phyloP scores from a whole-genome alignment of 768 basidiomycete species.

The Rossbeevera mucosa region DNA sequence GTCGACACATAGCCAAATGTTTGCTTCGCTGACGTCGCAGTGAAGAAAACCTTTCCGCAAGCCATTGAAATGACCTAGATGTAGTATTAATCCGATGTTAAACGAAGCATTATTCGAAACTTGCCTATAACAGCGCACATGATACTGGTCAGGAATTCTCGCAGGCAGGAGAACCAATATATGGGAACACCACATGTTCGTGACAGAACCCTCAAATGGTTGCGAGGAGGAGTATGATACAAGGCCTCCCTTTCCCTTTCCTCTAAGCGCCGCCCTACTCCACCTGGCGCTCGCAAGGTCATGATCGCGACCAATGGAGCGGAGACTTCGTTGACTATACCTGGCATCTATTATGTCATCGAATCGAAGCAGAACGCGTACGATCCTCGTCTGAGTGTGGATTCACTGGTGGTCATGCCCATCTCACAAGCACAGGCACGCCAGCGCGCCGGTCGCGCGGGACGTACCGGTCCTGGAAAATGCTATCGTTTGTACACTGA shows the following conservation, averaged over 20 bases:
- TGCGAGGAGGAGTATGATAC: background rate
- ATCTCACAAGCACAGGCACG: conserved; percentile 98
- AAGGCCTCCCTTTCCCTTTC: too few relatives aligned
- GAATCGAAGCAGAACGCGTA: conserved; percentile 99
- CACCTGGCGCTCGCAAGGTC: conserved; percentile 96
- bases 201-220: background rate
- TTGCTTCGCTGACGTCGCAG: background rate
- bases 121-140: background rate
- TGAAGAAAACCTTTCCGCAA: background rate
- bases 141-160: background rate
- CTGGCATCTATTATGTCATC: conserved; percentile 98
- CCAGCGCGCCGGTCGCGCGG: conserved; percentile 93
- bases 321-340: conserved; percentile 96
- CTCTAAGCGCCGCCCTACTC: too few relatives aligned
- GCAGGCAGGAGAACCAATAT: background rate
- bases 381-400: conserved; percentile 96
- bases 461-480: conserved; percentile 96
- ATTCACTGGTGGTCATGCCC: conserved; percentile 96
- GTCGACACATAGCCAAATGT: background rate
- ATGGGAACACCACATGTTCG: background rate
- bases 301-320: conserved; percentile 99
- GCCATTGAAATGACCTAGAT: background rate
- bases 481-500: conserved; percentile 98
- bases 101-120: background rate
- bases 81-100: too few relatives aligned